phyloP scores from a whole-genome alignment of 768 basidiomycete genomes.

The Dioszegia hungarica region DNA sequence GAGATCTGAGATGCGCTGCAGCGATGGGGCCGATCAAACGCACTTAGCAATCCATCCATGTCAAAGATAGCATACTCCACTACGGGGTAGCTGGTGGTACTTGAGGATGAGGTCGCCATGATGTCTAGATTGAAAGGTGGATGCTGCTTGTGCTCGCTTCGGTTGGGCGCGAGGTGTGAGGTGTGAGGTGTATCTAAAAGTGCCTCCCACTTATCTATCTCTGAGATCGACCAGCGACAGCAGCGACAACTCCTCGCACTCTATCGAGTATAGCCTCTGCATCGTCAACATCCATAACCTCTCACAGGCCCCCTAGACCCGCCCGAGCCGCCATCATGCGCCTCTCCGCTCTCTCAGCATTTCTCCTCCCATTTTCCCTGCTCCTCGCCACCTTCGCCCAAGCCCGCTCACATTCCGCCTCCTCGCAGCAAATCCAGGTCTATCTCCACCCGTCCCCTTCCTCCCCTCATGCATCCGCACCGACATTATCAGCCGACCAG shows the following conservation, averaged over 20 bases:
- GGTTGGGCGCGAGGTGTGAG: too few species aligned
- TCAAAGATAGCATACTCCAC: constrained; percentile 48
- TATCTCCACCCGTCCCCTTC: constrained; percentile 42
- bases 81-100: constrained; percentile 5
- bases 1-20: background rate
- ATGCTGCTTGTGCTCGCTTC: too few species aligned
- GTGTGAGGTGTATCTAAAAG: too few species aligned
- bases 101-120: background rate
- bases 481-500: constrained; percentile 36
- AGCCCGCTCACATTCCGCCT: background rate
- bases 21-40: constrained; percentile 1
- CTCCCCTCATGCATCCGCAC: constrained; percentile 12
- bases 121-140: too few species aligned
- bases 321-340: constrained; percentile 2
- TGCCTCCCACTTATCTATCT: too few species aligned
- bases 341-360: background rate
- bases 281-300: too few species aligned
- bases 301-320: background rate
- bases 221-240: too few species aligned
- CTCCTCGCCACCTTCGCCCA: background rate
- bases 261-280: too few species aligned
- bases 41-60: constrained; percentile 46
- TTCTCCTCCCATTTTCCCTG: constrained; percentile 4
- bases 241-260: too few species aligned
- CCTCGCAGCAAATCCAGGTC: constrained; percentile 39